Conservation (phyloP, 768 basidiomycete species). For the Suillus fuscotomentosus region DNA sequence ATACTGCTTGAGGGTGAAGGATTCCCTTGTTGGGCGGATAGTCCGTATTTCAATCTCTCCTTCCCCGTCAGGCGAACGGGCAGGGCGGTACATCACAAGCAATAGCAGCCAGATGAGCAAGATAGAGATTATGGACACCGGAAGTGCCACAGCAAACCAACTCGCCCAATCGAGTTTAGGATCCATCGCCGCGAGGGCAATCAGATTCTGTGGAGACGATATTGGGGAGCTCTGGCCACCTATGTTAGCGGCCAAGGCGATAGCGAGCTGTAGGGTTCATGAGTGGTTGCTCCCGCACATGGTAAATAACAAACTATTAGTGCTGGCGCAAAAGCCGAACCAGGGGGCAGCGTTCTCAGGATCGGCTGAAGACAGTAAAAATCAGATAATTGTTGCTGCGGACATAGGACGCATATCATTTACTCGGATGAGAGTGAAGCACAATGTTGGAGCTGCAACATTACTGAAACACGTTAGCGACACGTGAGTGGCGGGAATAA, state of each 20-base stretch:
- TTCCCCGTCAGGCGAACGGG: conserved; percentile 68
- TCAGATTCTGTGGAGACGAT: conserved; percentile 96
- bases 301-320: conserved; percentile 66
- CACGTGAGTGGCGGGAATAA: too few relatives aligned
- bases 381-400: background rate
- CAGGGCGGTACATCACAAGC: conserved; percentile 76
- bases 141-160: conserved; percentile 94
- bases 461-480: conserved; percentile 51
- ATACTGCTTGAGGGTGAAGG: conserved; percentile 82
- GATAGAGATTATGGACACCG: conserved; percentile 85
- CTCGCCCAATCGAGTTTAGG: conserved; percentile 81
- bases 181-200: conserved; percentile 87
- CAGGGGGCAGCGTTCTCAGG: conserved; percentile 83
- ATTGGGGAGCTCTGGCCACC: conserved; percentile 98
- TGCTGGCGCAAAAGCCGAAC: conserved; percentile 84
- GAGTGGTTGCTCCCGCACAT: background rate
- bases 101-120: conserved; percentile 91
- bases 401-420: conserved; percentile 21
- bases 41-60: conserved; percentile 81
- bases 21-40: conserved; percentile 80
- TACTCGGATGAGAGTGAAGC: conserved; percentile 94
- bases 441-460: conserved; percentile 95
- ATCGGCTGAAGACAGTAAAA: conserved; percentile 65
- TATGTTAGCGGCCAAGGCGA: conserved; percentile 97
- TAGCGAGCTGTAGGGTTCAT: conserved; percentile 65